These are phyloP conservation scores for Chenopodium formosanum DNA, from an alignment of 148 eudicot genomes.

Conservation along the genomic window DNA sequence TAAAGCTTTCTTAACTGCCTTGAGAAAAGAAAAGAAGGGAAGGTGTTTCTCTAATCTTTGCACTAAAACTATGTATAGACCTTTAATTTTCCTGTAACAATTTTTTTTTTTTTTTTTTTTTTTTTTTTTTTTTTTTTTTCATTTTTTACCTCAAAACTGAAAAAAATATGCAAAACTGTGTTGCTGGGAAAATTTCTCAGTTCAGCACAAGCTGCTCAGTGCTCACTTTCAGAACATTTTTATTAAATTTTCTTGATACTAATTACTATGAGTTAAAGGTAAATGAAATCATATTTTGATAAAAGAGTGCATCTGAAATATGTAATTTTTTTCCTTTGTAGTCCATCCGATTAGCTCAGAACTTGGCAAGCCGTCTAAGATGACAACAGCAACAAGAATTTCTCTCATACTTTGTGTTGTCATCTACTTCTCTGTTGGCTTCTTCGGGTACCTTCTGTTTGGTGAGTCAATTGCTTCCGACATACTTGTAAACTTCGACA, in stretches of 20 bases:
- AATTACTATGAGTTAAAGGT: no score
- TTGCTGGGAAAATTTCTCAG: neutral
- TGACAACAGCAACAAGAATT: conserved; percentile 65
- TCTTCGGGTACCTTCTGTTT: conserved; percentile 86
- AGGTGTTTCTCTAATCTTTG: neutral
- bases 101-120: no score
- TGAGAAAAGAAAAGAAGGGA: no score
- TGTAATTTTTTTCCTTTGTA: conserved; percentile 23
- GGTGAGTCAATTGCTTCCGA: conserved; percentile 83
- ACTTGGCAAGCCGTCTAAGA: conserved; percentile 62
- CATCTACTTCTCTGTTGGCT: conserved; percentile 72
- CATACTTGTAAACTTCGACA: conserved; percentile 88
- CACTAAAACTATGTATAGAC: neutral
- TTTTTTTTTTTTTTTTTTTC: no score
- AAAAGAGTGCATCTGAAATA: neutral
- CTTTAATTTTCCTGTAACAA: neutral
- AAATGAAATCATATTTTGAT: neutral
- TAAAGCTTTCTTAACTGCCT: neutral
- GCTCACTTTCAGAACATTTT: neutral
- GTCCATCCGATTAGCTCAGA: conserved; percentile 88
- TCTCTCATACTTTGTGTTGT: conserved; percentile 67
- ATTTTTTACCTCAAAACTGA: no score
- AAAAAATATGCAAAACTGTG: neutral
- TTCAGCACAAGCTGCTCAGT: neutral
- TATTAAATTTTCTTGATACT: no score